Evolutionary conservation across 2,329 filamentous ascomycete genomes (phyloP), one percentile per base, ranked within the genome.

Genomic region (Rutstroemia sydowiana): DNA sequence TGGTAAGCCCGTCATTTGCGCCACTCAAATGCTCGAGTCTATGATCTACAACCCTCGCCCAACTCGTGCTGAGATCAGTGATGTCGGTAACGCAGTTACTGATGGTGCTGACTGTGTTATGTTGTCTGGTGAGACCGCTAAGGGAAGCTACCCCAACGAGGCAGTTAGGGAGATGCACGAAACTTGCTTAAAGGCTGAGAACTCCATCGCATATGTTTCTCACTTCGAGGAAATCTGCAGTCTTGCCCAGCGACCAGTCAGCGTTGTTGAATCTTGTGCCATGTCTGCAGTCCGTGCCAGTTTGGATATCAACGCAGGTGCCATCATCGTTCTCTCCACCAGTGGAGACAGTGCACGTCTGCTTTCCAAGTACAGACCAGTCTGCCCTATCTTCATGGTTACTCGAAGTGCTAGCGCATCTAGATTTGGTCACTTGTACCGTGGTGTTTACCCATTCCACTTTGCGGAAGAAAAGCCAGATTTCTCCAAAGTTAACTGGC

Each of bases 11-110:
- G 91, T 92, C 71, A 96, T 98, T 71, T 97, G 92, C 74, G 93
- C 93, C 55, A 98, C 93, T 37, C 93, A 98, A 79, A 98, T 98
- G 93, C 82, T 98, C 63, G 93, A 98, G 82, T 95, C 90, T 59
- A 98, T 98, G 93, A 98, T 95, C 73, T 96, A 95, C 81, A 98
- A 98, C 79, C 93, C 93, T 62, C 88, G 93, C 58, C 93, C 93
- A 47, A 98, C 93, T 59, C 90, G 93, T 74, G 93, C 93, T 59
- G 93, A 98, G 78, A 95, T 98, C 70, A 95, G 88, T 68, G 93
- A 98, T 69, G 93, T 98, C 57, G 93, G 93, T 64, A 98, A 98
- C 72, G 93, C 93, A 61, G 90, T 98, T 61, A 88, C 95, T 48
- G 93, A 98, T 68, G 93, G 93, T 66, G 90, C 92, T 57, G 93